Evolutionary conservation across 1,284 basidiomycete species (phyloP), one percentile per base, ranked within the genome.

Genomic region (Hymenochaete sp.): DNA sequence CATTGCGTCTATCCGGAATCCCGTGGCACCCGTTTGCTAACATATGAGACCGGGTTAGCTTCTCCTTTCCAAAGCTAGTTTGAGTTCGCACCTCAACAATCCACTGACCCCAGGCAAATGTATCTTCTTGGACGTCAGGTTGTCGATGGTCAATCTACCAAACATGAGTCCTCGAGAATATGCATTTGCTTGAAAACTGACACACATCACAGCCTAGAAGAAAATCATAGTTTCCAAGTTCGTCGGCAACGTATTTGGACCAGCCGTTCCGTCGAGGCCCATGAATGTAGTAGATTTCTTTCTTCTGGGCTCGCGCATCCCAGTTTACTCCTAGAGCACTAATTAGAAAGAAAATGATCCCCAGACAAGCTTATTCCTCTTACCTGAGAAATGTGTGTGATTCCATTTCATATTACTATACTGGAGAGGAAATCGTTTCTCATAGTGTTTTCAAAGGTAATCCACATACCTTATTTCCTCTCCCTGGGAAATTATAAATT

Each of bases 1-100:
- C 56, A 92, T 86, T 9, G 91, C 92, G 56, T 93, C 92, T 28
- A 93, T 72, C 36, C 91, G 73, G 63, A 93, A 92, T 2, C 92
- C 92, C 22, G 70, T 67, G 8, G 80, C 86, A 3, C 82, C 82
- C 1, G 86, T 91, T 32, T 81, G 84, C 77, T 92, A 52, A 28
- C 21, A 14, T 11, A 29, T 22, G 9, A 35, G n/a, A n/a, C n/a
- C n/a, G n/a, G n/a, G n/a, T n/a, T n/a, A n/a, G n/a, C n/a, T n/a
- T n/a, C n/a, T n/a, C 21, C 28, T 25, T 18, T 31, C 18, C 26
- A 44, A 38, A 18, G 3, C 36, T 26, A 42, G 13, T 32, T n/a
- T n/a, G n/a, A n/a, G n/a, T 21, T 19, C 59, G 32, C 53, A 82
- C 85, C 59, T 82, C 63, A 7, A 88, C 59, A 38, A 87, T 68